These are phyloP conservation scores for Hypoxylon cercidicola DNA, from an alignment of 495 filamentous ascomycete species.

Conservation along the genomic window DNA sequence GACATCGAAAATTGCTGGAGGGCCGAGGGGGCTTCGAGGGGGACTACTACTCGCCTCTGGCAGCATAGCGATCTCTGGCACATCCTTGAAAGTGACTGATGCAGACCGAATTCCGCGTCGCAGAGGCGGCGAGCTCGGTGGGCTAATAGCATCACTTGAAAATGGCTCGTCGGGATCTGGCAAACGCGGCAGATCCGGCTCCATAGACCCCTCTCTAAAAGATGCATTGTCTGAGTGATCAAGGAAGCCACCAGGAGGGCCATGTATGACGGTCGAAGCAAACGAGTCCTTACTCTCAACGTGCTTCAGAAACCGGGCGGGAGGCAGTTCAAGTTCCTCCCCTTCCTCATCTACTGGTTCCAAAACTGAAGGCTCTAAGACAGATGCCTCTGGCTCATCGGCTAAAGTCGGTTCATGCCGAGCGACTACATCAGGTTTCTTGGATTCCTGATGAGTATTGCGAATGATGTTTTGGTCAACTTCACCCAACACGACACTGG, in stretches of 20 bases:
- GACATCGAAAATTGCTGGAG: slow-evolving; percentile 40
- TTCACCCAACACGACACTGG: slow-evolving; percentile 32
- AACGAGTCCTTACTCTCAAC: slow-evolving; percentile 51
- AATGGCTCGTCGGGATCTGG: slow-evolving; percentile 46
- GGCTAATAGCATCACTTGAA: slow-evolving; percentile 51
- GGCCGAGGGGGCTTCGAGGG: slow-evolving; percentile 37
- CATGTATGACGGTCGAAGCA: slow-evolving; percentile 54
- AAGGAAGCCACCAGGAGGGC: slow-evolving; percentile 38
- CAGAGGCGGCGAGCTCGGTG: slow-evolving; percentile 56
- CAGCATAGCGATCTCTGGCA: slow-evolving; percentile 50
- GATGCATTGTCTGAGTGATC: slow-evolving; percentile 37
- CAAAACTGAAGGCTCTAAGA: slow-evolving; percentile 52
- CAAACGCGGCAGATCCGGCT: slow-evolving; percentile 51
- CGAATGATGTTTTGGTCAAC: slow-evolving; percentile 40
- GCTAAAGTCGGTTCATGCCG: slow-evolving; percentile 11
- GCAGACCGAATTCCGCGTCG: slow-evolving; percentile 51
- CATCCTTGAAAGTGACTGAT: slow-evolving; percentile 57
- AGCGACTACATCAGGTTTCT: slow-evolving; percentile 11
- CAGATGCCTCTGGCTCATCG: slow-evolving; percentile 59
- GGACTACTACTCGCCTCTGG: slow-evolving; percentile 40
- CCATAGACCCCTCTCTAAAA: slow-evolving; percentile 43
- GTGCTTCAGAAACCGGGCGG: slow-evolving; percentile 34
- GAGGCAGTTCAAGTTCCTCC: slow-evolving; percentile 47
- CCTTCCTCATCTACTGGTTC: slow-evolving; percentile 45
- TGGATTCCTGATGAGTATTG: slow-evolving; percentile 27